Evolutionary conservation across 2,329 filamentous ascomycete species (phyloP).

Genomic region (Microdochium trichocladiopsis): DNA sequence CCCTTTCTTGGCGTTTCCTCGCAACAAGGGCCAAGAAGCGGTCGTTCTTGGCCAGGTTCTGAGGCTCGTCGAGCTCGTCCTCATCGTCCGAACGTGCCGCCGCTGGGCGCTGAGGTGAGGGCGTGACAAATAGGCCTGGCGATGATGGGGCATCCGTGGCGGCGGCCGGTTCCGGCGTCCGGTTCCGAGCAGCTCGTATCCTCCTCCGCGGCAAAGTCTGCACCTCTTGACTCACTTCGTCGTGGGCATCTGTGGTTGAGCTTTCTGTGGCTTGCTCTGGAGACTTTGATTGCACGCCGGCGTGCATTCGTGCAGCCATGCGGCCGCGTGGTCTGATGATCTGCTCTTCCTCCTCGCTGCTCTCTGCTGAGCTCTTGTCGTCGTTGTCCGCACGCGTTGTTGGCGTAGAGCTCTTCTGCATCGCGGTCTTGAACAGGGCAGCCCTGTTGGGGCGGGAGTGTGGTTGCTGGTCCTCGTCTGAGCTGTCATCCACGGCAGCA

Average conservation of each 20-base stretch:
- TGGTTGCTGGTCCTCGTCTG: constrained; percentile 30
- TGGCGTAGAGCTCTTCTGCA: constrained; percentile 9
- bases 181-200: constrained; percentile 11
- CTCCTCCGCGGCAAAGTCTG: constrained; percentile 13
- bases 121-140: constrained; percentile 51
- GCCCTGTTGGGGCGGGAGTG: constrained; percentile 13
- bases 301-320: constrained; percentile 25
- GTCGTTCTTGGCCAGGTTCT: constrained; percentile 36
- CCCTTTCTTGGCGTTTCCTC: constrained; percentile 64
- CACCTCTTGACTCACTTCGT: constrained; percentile 18
- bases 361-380: constrained; percentile 11
- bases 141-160: constrained; percentile 26
- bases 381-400: constrained; percentile 23
- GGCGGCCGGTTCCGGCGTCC: constrained; percentile 17
- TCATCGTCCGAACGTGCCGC: constrained; percentile 26
- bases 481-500: constrained; percentile 40
- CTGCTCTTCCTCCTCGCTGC: constrained; percentile 32
- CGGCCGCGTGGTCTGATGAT: constrained; percentile 31
- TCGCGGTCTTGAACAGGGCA: constrained; percentile 12
- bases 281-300: constrained; percentile 8
- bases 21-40: constrained; percentile 67
- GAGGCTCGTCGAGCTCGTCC: constrained; percentile 40
- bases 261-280: constrained; percentile 1
- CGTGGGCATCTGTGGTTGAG: constrained; percentile 12
- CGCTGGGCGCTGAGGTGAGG: constrained; percentile 21